A percentile compares a stretch with the other conserved stretches of the same genome.
phyloP scores from a whole-genome alignment of 345 rosid genomes.

The Raphanus sativus region DNA sequence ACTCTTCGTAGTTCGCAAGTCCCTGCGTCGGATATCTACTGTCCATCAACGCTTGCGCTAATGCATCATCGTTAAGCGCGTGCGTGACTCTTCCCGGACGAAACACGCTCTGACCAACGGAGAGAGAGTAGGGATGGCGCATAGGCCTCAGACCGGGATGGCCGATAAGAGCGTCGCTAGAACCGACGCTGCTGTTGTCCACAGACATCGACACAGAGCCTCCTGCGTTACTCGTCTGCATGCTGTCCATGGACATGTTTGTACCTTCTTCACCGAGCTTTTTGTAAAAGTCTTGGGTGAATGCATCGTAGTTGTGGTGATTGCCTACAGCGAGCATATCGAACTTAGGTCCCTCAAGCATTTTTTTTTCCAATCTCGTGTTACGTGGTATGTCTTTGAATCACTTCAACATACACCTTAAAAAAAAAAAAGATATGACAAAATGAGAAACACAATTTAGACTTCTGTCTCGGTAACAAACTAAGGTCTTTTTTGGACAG shows the following conservation, averaged over 20 bases:
- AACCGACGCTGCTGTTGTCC: constrained; percentile 64
- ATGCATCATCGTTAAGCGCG: constrained; percentile 57
- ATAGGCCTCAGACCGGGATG: constrained; percentile 56
- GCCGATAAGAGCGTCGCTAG: constrained; percentile 56
- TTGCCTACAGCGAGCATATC: constrained; percentile 27
- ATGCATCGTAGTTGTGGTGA: constrained; percentile 49
- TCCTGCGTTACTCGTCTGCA: constrained; percentile 60
- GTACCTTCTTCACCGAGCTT: constrained; percentile 61
- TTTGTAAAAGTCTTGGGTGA: constrained; percentile 57
- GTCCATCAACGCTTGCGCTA: constrained; percentile 61
- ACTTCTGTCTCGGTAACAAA: neutral
- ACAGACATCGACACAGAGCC: constrained; percentile 69
- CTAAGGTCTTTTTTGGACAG: neutral
- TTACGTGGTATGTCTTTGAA: constrained; percentile 9
- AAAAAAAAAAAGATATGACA: neutral
- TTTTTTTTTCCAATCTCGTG: constrained; percentile 22
- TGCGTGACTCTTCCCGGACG: constrained; percentile 54
- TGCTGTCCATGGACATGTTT: constrained; percentile 56
- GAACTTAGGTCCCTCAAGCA: constrained; percentile 48
- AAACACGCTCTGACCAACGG: constrained; percentile 51
- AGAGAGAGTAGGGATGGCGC: constrained; percentile 41
- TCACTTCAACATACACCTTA: constrained; percentile 19
- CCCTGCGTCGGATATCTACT: constrained; percentile 48
- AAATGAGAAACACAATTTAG: neutral
- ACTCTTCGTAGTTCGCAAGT: constrained; percentile 51